phyloP scores from a whole-genome alignment of 2,329 filamentous ascomycete genomes.

The Aspergillus sp. region DNA sequence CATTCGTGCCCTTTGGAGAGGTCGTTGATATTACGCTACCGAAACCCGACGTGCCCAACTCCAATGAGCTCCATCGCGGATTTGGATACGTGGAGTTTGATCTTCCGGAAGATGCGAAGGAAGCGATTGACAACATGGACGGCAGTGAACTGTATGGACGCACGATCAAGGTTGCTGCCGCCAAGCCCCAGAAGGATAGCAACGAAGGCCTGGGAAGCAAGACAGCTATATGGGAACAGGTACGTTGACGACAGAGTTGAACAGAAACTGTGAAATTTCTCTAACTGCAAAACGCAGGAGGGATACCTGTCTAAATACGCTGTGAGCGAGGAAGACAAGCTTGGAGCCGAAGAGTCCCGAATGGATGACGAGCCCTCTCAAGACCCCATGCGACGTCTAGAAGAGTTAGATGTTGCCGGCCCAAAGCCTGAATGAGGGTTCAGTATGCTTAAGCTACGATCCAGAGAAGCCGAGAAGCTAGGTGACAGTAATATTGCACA shows the following conservation, averaged over 20 bases:
- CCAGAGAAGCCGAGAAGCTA: conserved; percentile 23
- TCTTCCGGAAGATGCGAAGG: conserved; percentile 79
- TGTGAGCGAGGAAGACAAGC: conserved; percentile 76
- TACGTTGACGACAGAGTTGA: conserved; percentile 49
- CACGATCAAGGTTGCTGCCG: conserved; percentile 87
- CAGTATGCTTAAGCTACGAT: conserved; percentile 21
- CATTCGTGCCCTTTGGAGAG: conserved; percentile 96
- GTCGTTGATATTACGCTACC: conserved; percentile 90
- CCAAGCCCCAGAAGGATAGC: conserved; percentile 87
- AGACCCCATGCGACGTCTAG: conserved; percentile 95
- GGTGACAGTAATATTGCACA: conserved; percentile 34
- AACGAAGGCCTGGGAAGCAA: conserved; percentile 89
- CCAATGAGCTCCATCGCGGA: conserved; percentile 79
- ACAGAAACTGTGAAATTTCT: neutral
- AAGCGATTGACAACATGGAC: conserved; percentile 99
- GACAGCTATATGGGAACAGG: conserved; percentile 96
- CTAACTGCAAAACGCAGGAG: conserved; percentile 65
- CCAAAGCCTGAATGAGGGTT: conserved; percentile 71
- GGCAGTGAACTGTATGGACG: conserved; percentile 92
- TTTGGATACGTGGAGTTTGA: conserved; percentile 98
- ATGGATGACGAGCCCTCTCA: conserved; percentile 61
- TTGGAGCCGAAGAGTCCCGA: conserved; percentile 61
- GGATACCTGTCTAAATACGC: conserved; percentile 90
- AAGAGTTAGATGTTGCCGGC: conserved; percentile 91
- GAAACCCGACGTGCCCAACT: conserved; percentile 80